Percentiles rank a stretch among this genome's conserved stretches.
These are phyloP conservation scores for Poa pratensis DNA, from an alignment of 176 grass and related monocot species.

Conservation along the genomic window DNA sequence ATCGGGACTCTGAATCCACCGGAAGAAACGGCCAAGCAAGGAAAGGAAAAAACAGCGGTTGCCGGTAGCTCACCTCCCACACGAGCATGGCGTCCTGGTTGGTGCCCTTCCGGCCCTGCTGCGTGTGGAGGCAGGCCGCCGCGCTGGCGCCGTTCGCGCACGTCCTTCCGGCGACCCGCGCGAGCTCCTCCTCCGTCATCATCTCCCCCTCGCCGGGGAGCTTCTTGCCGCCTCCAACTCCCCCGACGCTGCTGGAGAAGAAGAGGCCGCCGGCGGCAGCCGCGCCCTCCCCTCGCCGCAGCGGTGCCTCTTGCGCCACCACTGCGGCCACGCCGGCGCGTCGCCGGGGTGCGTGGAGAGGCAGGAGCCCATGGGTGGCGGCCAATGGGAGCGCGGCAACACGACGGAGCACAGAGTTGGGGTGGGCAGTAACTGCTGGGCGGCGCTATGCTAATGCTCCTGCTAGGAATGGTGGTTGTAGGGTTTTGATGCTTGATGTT, in stretches of 20 bases:
- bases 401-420: constrained; percentile 46
- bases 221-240: constrained; percentile 30
- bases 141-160: constrained; percentile 66
- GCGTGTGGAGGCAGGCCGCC: constrained; percentile 80
- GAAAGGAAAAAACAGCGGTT: background rate
- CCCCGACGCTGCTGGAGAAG: constrained; percentile 34
- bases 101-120: constrained; percentile 96
- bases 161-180: constrained; percentile 69
- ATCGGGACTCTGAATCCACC: constrained; percentile 28
- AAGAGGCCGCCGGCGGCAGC: background rate
- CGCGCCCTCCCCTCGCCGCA: constrained; percentile 20
- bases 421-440: constrained; percentile 24
- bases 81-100: constrained; percentile 99
- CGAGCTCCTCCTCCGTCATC: constrained; percentile 71
- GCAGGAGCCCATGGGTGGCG: constrained; percentile 76
- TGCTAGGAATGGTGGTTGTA: constrained; percentile 32
- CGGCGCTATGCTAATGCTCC: background rate
- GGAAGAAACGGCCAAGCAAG: constrained; percentile 34
- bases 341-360: constrained; percentile 59
- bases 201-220: constrained; percentile 41
- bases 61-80: constrained; percentile 65
- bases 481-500: constrained; percentile 52
- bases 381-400: constrained; percentile 56
- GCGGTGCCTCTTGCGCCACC: constrained; percentile 55
- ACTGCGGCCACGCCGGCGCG: constrained; percentile 39